Percentiles rank a stretch among this genome's conserved stretches.
Evolutionary conservation across 169 alveolate genomes (phyloP).

Genomic region (Theileria equi): DNA sequence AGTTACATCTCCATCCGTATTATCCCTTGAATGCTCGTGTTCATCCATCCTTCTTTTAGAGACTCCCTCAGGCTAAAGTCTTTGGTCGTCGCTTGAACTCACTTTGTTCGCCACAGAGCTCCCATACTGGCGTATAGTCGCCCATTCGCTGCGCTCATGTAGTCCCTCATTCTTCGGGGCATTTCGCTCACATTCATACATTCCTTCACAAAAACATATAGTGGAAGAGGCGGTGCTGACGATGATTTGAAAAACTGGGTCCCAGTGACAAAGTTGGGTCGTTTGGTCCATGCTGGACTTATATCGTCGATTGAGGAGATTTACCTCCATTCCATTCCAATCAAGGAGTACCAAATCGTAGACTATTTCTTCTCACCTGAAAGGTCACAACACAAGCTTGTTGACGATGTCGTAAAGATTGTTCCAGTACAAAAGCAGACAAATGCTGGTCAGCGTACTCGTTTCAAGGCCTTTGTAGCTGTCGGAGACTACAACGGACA

Average conservation of each 20-base stretch:
- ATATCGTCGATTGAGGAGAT: conserved; percentile 96
- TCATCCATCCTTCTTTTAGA: no score
- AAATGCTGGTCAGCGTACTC: conserved; percentile 99
- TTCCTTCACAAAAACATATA: background rate
- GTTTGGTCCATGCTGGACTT: conserved; percentile 96
- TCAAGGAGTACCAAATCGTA: conserved; percentile 97
- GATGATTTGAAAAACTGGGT: conserved; percentile 97
- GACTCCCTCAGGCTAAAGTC: no score
- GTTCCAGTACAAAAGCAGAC: conserved; percentile 99
- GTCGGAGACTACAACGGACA: conserved; percentile 98
- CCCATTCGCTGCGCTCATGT: no score
- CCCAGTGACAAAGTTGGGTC: conserved; percentile 98
- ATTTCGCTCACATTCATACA: background rate
- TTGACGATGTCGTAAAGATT: conserved; percentile 99
- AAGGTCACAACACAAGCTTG: conserved; percentile 84
- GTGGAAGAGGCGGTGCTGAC: conserved; percentile 75
- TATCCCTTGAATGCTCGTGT: no score
- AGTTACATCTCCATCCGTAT: no score
- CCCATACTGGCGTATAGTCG: no score
- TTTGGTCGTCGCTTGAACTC: no score
- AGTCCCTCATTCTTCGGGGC: no score
- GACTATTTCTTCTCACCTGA: conserved; percentile 89
- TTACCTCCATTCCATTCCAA: conserved; percentile 98
- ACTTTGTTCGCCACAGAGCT: no score
- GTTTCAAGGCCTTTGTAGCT: conserved; percentile 99